These are phyloP conservation scores for Aspergillus aculeatus DNA, from an alignment of 2,329 filamentous ascomycete species.

Conservation along the genomic window DNA sequence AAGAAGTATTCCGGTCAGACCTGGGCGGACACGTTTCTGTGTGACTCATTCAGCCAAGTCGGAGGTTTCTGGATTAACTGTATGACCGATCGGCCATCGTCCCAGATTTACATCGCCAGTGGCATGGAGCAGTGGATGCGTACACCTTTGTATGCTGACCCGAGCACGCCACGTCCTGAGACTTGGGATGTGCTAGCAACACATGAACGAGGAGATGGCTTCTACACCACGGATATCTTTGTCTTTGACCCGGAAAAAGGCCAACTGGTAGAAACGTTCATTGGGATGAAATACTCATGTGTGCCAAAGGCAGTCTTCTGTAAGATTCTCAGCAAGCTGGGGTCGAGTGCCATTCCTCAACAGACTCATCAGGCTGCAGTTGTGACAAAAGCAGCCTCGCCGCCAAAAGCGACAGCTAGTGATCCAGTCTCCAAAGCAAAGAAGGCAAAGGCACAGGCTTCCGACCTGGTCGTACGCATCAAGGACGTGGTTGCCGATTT, in stretches of 20 bases:
- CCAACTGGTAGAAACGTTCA: constrained; percentile 28
- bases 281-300: constrained; percentile 31
- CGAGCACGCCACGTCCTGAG: constrained; percentile 6
- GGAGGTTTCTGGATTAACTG: constrained; percentile 42
- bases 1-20: constrained; percentile 18
- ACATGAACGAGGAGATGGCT: constrained; percentile 24
- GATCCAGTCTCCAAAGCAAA: background rate
- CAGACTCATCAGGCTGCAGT: background rate
- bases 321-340: background rate
- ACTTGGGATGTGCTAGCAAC: constrained; percentile 30
- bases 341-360: background rate
- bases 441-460: background rate
- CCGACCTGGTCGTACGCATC: constrained; percentile 8
- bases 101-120: constrained; percentile 33
- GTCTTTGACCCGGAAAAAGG: constrained; percentile 31
- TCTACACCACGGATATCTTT: constrained; percentile 34
- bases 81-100: constrained; percentile 26
- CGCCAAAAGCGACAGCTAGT: background rate
- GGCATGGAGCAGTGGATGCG: constrained; percentile 32
- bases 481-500: constrained; percentile 18
- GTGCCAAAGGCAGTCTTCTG: constrained; percentile 24
- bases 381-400: background rate
- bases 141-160: constrained; percentile 19
- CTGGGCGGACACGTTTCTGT: constrained; percentile 28
- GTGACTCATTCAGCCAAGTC: constrained; percentile 36